Conservation (phyloP, 306 rosid genomes). For the Mucuna pruriens region DNA sequence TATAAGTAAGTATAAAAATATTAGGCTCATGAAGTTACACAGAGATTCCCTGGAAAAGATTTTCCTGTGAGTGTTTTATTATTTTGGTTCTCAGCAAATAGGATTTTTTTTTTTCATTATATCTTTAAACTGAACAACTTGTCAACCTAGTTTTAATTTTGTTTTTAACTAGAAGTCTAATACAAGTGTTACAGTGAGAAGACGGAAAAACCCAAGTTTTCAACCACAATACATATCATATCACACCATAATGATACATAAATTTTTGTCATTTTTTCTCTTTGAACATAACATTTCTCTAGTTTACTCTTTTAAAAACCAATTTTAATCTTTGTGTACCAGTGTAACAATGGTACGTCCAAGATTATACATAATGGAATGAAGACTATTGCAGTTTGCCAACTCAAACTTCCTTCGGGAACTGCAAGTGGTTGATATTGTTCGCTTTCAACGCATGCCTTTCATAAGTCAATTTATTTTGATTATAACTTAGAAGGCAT, state of each 20-base stretch:
- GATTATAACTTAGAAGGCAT: constrained; percentile 25
- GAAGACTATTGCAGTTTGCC: not conserved
- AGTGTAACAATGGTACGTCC: not conserved
- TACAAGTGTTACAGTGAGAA: not conserved
- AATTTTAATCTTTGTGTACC: not conserved
- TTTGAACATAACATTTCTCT: not conserved
- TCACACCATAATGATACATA: too few species aligned
- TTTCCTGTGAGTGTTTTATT: not conserved
- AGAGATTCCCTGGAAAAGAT: not conserved
- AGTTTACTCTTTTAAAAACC: not conserved
- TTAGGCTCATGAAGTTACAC: not conserved
- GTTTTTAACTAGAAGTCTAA: not conserved
- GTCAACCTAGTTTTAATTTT: not conserved
- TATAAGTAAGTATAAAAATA: not conserved
- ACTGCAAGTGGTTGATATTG: constrained; percentile 7
- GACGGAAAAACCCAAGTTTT: not conserved
- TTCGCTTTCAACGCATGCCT: constrained; percentile 35
- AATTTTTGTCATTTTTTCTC: not conserved
- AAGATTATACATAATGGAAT: not conserved
- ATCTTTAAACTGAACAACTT: not conserved
- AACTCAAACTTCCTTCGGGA: not conserved
- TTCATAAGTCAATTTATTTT: constrained; percentile 5
- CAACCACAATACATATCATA: not conserved
- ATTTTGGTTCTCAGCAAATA: not conserved
- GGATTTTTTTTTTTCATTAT: not conserved